Percentiles rank a stretch among this genome's conserved stretches.
phyloP scores from a whole-genome alignment of 2,329 filamentous ascomycete species.

The Podosphaera aphanis region DNA sequence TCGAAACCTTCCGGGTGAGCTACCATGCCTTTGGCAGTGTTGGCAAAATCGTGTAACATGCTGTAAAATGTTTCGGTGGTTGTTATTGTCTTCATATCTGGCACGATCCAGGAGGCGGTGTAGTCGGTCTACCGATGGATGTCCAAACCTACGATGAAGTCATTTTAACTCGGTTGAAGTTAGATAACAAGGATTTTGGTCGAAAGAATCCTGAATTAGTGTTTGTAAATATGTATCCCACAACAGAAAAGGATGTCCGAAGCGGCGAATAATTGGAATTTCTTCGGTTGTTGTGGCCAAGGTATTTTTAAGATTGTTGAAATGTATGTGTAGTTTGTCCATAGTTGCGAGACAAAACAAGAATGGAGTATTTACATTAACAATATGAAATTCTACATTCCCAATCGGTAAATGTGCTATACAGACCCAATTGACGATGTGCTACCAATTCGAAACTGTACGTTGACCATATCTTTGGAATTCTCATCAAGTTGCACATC shows the following conservation, averaged over 20 bases:
- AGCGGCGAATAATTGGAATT: background rate
- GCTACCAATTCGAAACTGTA: background rate
- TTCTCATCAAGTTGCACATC: background rate
- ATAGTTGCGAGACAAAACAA: background rate
- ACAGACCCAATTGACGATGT: background rate
- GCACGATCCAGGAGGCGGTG: background rate
- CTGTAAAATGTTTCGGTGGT: background rate
- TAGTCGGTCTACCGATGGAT: background rate
- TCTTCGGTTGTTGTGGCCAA: background rate
- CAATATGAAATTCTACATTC: background rate
- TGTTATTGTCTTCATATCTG: background rate
- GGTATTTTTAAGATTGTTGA: background rate
- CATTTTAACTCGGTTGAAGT: background rate
- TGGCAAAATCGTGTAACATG: background rate
- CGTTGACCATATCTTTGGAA: background rate
- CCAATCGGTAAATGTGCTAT: background rate
- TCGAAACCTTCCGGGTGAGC: background rate
- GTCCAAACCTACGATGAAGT: background rate
- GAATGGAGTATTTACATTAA: background rate
- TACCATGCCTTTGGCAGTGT: background rate
- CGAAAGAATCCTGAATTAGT: background rate
- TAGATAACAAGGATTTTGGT: background rate
- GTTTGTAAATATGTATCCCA: background rate
- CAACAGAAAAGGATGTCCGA: background rate
- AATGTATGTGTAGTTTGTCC: background rate